Evolutionary conservation across 2,329 filamentous ascomycete genomes (phyloP), one percentile per base, ranked within the genome.

Genomic region (Domatiomyces catenatus): DNA sequence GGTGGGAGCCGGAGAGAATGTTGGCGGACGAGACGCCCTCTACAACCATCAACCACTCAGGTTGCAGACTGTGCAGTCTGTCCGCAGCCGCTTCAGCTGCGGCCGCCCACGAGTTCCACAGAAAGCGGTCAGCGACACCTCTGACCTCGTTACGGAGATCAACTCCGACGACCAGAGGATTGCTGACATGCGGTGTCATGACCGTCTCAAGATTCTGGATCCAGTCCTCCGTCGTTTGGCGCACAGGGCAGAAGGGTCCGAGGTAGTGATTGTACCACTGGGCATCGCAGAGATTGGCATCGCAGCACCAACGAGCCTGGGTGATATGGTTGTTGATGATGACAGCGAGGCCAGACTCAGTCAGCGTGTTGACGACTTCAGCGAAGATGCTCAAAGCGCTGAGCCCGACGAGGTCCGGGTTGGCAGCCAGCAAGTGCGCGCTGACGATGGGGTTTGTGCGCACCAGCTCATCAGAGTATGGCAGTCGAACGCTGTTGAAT

Each of bases 311-410:
- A 5, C 75, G 75, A 8, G 80, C 77, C 46, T 73, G 74, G 1
- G 81, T 84, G 63, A 84, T 84, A 64, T 84, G 81, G 64, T 84
- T 78, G 68, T 84, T 84, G 54, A 82, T 65, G 47, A 84, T 78
- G 49, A 84, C 80, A 19, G 78, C 76, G 48, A 84, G 64, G 19
- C 79, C 80, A 8, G 72, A 76, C 24, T 76, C 73, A 7, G 80
- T 83, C 59, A 84, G 67, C 8, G 77, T 70, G 46, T 71, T 66
- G 24, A 80, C 73, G 42, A 76, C 75, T 3, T 79, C 78, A 53
- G 73, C 71, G 57, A 77, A 77, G 3, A 84, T 67, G 56, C 83
- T 80, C 55, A 84, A 62, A 5, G 80, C 80, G 44, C 68, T 69
- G 48, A 67, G 61, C 1, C 76, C 76, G 7, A 74, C 62, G 8